These are phyloP conservation scores for Candida sithepensis DNA, from an alignment of 805 yeast genomes.

Conservation along the genomic window DNA sequence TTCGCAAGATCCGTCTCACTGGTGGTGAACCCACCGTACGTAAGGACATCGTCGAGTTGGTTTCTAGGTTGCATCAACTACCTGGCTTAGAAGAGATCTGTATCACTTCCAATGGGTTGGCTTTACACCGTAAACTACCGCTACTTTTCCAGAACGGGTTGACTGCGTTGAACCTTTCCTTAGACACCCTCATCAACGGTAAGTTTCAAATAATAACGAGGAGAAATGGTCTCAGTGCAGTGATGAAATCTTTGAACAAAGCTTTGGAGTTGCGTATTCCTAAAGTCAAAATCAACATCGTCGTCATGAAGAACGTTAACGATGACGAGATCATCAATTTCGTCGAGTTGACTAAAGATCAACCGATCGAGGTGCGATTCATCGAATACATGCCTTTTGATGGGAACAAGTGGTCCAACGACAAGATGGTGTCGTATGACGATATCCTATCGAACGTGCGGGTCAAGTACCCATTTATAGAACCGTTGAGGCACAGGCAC, in stretches of 20 bases:
- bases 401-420: slow-evolving; percentile 49
- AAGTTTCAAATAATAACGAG: slow-evolving; percentile 47
- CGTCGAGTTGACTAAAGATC: slow-evolving; percentile 37
- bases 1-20: slow-evolving; percentile 47
- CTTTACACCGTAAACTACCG: slow-evolving; percentile 45
- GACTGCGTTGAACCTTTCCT: slow-evolving; percentile 43
- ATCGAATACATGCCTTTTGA: slow-evolving; percentile 59
- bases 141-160: slow-evolving; percentile 39
- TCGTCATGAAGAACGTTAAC: slow-evolving; percentile 45
- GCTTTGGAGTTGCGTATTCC: slow-evolving; percentile 43
- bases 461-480: slow-evolving; percentile 28
- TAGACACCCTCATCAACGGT: slow-evolving; percentile 50
- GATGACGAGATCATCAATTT: slow-evolving; percentile 51
- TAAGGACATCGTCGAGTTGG: slow-evolving; percentile 44
- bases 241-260: slow-evolving; percentile 39
- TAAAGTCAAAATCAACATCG: slow-evolving; percentile 46
- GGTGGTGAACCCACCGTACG: slow-evolving; percentile 59
- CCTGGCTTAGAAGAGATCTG: slow-evolving; percentile 46
- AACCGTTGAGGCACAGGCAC: slow-evolving; percentile 20
- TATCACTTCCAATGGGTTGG: slow-evolving; percentile 50
- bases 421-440: slow-evolving; percentile 42
- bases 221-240: slow-evolving; percentile 45
- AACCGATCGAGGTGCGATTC: slow-evolving; percentile 46
- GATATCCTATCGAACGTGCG: slow-evolving; percentile 38
- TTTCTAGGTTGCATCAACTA: slow-evolving; percentile 34